phyloP scores from a whole-genome alignment of 306 rosid species.

The Sicyos baderoa region DNA sequence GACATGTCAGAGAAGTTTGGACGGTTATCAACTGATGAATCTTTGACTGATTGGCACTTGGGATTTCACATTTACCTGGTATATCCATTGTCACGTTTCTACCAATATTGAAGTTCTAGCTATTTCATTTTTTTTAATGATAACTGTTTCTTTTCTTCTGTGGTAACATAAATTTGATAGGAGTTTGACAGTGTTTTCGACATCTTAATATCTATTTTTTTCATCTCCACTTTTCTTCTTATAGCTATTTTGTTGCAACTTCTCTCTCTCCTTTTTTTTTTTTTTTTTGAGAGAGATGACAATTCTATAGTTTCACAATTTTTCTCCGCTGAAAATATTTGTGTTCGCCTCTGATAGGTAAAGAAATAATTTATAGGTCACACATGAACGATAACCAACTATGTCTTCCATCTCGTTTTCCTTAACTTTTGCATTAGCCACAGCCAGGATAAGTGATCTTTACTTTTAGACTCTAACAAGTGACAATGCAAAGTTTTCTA shows the following conservation, averaged over 20 bases:
- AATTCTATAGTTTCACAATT: neutral
- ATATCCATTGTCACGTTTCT: conserved; percentile 20
- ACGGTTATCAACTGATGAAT: conserved; percentile 55
- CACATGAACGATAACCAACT: neutral
- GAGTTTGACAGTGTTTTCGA: neutral
- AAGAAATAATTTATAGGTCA: neutral
- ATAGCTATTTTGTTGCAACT: neutral
- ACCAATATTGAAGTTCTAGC: neutral
- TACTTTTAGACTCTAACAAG: neutral
- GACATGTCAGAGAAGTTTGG: conserved; percentile 66
- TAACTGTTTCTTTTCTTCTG: conserved; percentile 8
- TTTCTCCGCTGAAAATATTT: neutral
- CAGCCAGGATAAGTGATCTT: neutral
- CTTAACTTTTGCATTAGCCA: neutral
- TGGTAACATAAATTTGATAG: neutral
- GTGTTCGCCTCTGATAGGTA: neutral
- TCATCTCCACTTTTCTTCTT: neutral
- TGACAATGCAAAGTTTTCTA: neutral
- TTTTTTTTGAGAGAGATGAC: neutral
- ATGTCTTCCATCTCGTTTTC: neutral
- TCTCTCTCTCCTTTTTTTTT: neutral
- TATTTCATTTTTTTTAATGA: neutral
- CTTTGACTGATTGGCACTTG: conserved; percentile 85
- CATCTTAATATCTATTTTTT: neutral
- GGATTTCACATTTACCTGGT: conserved; percentile 91